A percentile compares a stretch with the other conserved stretches of the same genome.
Conservation (phyloP, 331 rosid species). For the Stylosanthes scabra region DNA sequence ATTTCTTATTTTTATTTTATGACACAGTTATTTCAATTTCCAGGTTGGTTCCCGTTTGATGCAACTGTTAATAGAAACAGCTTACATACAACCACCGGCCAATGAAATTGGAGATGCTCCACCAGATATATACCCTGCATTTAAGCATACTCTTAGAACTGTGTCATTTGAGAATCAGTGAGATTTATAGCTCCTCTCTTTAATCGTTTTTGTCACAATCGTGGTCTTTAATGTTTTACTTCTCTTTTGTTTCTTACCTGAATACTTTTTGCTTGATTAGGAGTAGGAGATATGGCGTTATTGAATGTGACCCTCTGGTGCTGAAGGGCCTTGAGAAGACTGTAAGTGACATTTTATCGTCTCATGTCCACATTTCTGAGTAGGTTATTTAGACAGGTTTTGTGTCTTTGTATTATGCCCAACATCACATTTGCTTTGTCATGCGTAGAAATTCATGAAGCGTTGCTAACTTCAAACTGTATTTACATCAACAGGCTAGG, state of each 20-base stretch:
- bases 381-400: conserved; percentile 19
- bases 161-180: conserved; percentile 66
- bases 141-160: conserved; percentile 64
- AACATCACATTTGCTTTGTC: conserved; percentile 19
- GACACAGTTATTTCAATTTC: conserved; percentile 38
- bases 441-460: conserved; percentile 22
- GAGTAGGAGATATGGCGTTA: conserved; percentile 88
- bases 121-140: conserved; percentile 86
- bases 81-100: conserved; percentile 82
- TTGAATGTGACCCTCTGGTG: conserved; percentile 82
- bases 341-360: conserved; percentile 58
- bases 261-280: conserved; percentile 48
- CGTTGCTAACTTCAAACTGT: conserved; percentile 30
- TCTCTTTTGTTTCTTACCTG: conserved; percentile 14
- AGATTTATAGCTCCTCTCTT: conserved; percentile 45
- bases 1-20: conserved; percentile 25
- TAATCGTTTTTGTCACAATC: neutral
- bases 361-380: conserved; percentile 21
- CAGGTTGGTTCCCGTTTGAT: conserved; percentile 86
- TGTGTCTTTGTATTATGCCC: neutral
- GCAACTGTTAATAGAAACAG: conserved; percentile 75
- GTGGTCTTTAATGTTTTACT: conserved; percentile 6
- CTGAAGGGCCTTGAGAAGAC: conserved; percentile 80
- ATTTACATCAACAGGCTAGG: conserved; percentile 71
- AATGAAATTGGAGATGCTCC: conserved; percentile 74